These are phyloP conservation scores for Colletotrichum cordylinicola DNA, from an alignment of 2,329 filamentous ascomycete species.

Conservation along the genomic window DNA sequence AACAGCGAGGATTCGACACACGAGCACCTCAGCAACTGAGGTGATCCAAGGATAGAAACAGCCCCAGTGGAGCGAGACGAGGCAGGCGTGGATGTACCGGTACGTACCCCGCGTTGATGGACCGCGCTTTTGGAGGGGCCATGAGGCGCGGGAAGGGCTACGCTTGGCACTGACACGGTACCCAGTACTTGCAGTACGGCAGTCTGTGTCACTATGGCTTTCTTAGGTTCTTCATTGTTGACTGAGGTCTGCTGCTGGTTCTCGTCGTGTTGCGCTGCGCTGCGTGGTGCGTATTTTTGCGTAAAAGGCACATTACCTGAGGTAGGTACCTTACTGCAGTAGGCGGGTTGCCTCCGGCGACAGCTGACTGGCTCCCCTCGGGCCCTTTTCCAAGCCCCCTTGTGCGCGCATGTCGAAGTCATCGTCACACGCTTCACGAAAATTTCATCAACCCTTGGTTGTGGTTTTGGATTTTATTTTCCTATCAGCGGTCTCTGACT, in stretches of 20 bases:
- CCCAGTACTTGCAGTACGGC: not conserved
- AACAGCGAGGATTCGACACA: not conserved
- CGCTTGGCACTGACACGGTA: not conserved
- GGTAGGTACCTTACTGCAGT: not conserved
- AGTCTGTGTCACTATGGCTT: not conserved
- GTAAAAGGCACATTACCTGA: not conserved
- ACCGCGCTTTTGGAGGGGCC: not conserved
- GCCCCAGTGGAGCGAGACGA: not conserved
- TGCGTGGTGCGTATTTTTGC: not conserved
- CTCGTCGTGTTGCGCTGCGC: not conserved
- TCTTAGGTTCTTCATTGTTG: not conserved
- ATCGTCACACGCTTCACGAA: conserved; percentile 7
- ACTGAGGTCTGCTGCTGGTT: not conserved
- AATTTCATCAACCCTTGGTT: not conserved
- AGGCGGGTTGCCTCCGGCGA: conserved; percentile 6
- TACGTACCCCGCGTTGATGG: conserved; percentile 15
- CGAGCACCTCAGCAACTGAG: not conserved
- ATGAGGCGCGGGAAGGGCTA: not conserved
- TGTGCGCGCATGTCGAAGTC: conserved; percentile 1
- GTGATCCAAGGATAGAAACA: conserved; percentile 19
- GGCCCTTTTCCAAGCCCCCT: not conserved
- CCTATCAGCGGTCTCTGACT: conserved; percentile 12
- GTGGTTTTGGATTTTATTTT: not conserved
- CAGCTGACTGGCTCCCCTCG: not conserved
- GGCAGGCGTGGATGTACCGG: not conserved